Percentiles rank a stretch among this genome's conserved stretches.
Conservation (phyloP, 768 basidiomycete species). For the Tricholoma hemisulphureum region DNA sequence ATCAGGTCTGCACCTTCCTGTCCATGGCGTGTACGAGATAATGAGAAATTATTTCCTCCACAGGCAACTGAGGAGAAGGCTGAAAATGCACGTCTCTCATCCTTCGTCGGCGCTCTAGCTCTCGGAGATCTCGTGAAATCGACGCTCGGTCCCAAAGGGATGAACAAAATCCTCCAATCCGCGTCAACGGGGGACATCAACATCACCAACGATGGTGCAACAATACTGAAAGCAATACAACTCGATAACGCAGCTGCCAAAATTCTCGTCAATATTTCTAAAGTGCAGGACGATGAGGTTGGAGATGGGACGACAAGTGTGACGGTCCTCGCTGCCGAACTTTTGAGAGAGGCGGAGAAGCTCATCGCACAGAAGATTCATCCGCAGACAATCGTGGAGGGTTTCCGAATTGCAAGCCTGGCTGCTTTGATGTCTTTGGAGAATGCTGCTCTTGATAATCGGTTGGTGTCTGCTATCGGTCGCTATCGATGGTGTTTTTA, state of each 20-base stretch:
- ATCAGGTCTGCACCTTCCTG: conserved; percentile 43
- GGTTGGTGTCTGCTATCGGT: conserved; percentile 59
- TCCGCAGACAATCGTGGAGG: conserved; percentile 97
- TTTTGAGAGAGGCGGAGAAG: conserved; percentile 94
- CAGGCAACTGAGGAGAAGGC: conserved; percentile 93
- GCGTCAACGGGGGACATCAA: conserved; percentile 87
- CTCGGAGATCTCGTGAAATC: conserved; percentile 98
- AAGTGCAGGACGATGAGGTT: conserved; percentile 99
- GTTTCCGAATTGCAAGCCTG: conserved; percentile 87
- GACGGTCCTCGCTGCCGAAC: conserved; percentile 87
- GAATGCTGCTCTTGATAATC: conserved; percentile 74
- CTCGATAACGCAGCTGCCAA: conserved; percentile 99
- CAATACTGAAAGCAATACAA: conserved; percentile 95
- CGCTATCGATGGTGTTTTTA: not conserved
- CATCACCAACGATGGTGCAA: conserved; percentile 98
- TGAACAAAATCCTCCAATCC: conserved; percentile 99
- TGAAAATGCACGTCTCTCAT: conserved; percentile 96
- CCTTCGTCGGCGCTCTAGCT: conserved; percentile 96
- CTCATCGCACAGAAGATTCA: conserved; percentile 90
- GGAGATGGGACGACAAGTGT: conserved; percentile 95
- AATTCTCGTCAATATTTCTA: conserved; percentile 98
- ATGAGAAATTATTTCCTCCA: conserved; percentile 2
- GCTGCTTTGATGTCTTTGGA: conserved; percentile 87
- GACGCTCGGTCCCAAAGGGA: conserved; percentile 97
- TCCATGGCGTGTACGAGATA: not conserved